Evolutionary conservation across 2,329 filamentous ascomycete species (phyloP).

Genomic region (Cercospora citrullina): DNA sequence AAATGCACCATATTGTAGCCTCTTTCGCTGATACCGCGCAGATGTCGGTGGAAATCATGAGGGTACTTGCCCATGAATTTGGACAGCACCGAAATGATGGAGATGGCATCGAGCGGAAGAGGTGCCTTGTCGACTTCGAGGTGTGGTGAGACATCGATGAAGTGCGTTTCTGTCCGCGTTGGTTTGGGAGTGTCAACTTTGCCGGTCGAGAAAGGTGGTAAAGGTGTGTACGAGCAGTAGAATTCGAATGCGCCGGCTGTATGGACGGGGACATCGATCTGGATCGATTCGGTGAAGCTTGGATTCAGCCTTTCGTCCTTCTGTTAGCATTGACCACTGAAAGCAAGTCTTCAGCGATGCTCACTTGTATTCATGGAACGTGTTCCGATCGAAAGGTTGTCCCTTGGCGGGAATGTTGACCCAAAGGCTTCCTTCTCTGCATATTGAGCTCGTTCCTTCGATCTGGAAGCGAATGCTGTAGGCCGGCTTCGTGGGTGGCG

Average conservation of each 20-base stretch:
- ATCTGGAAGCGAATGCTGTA: conserved; percentile 85
- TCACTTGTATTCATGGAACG: conserved; percentile 88
- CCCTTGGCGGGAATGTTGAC: conserved; percentile 86
- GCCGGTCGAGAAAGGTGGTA: conserved; percentile 72
- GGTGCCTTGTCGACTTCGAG: conserved; percentile 71
- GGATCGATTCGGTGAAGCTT: conserved; percentile 87
- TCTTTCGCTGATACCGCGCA: conserved; percentile 81
- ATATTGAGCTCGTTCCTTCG: conserved; percentile 93
- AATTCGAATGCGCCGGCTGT: conserved; percentile 87
- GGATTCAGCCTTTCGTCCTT: conserved; percentile 67
- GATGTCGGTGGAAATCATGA: conserved; percentile 82
- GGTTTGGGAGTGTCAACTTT: conserved; percentile 50
- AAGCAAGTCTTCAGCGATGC: conserved; percentile 32
- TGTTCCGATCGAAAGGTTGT: conserved; percentile 71
- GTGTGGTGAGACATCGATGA: conserved; percentile 88
- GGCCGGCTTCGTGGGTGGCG: conserved; percentile 69
- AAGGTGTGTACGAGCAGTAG: conserved; percentile 86
- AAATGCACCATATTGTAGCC: conserved; percentile 99
- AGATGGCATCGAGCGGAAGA: conserved; percentile 81
- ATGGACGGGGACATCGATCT: conserved; percentile 85
- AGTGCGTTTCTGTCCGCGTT: conserved; percentile 71
- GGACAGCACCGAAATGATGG: conserved; percentile 89
- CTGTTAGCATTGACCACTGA: conserved; percentile 14
- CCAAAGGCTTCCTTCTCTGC: conserved; percentile 91
- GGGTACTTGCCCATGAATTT: conserved; percentile 98